phyloP scores from a whole-genome alignment of 2,329 filamentous ascomycete genomes.

The Tolypocladium cylindrosporum region DNA sequence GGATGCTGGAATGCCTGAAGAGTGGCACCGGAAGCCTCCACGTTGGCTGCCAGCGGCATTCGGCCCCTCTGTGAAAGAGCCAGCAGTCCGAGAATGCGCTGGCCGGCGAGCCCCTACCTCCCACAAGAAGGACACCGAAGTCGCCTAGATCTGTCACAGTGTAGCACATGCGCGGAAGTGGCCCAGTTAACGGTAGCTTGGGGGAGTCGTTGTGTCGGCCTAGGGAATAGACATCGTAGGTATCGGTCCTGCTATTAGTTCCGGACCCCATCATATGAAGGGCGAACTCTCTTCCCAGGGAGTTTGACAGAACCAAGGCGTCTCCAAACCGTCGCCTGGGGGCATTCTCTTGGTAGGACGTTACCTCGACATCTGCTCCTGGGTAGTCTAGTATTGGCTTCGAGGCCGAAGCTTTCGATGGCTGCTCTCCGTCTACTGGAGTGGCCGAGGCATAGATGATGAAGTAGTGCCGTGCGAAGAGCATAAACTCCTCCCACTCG shows the following conservation, averaged over 20 bases:
- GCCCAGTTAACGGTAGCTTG: slow-evolving; percentile 19
- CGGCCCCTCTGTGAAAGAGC: slow-evolving; percentile 47
- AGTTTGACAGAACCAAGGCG: slow-evolving; percentile 29
- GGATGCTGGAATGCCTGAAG: slow-evolving; percentile 63
- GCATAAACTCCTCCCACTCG: slow-evolving; percentile 88
- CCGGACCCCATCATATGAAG: slow-evolving; percentile 34
- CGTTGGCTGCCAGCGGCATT: slow-evolving; percentile 49
- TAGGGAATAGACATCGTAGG: slow-evolving; percentile 39
- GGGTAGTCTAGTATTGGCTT: too few relatives aligned
- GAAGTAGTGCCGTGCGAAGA: slow-evolving; percentile 80
- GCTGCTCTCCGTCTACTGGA: neutral
- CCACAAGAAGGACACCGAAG: slow-evolving; percentile 53
- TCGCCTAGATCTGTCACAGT: slow-evolving; percentile 57
- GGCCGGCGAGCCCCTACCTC: slow-evolving; percentile 70
- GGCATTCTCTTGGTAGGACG: slow-evolving; percentile 5
- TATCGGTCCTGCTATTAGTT: slow-evolving; percentile 32
- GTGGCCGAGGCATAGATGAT: slow-evolving; percentile 49
- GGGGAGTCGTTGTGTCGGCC: slow-evolving; percentile 8
- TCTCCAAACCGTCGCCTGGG: slow-evolving; percentile 51
- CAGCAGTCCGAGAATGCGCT: slow-evolving; percentile 64
- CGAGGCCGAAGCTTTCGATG: too few relatives aligned
- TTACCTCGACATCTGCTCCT: slow-evolving; percentile 5
- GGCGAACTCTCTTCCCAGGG: slow-evolving; percentile 32
- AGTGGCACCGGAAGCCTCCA: slow-evolving; percentile 59
- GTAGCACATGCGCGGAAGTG: slow-evolving; percentile 56